Conservation (phyloP, 2,329 filamentous ascomycete species). For the Eurotiales sp. region DNA sequence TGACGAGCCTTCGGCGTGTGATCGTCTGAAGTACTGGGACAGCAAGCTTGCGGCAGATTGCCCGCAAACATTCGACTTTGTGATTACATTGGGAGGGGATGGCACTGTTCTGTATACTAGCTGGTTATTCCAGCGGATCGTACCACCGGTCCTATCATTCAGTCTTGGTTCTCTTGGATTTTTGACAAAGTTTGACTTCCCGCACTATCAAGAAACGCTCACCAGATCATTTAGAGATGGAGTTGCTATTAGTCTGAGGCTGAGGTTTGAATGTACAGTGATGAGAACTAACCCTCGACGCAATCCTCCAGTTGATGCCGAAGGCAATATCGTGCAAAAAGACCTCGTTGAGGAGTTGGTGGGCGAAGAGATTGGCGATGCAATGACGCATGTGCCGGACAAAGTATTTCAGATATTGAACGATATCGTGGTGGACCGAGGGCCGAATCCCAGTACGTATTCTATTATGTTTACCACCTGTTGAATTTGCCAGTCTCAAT, state of each 20-base stretch:
- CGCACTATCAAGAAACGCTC: conserved; percentile 66
- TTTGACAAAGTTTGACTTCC: conserved; percentile 93
- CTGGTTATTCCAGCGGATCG: conserved; percentile 94
- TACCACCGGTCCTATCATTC: conserved; percentile 90
- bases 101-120: conserved; percentile 96
- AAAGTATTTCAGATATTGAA: conserved; percentile 88
- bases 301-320: conserved; percentile 20
- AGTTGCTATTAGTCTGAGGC: conserved; percentile 78
- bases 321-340: conserved; percentile 34
- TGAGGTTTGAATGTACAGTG: conserved; percentile 89
- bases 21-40: conserved; percentile 77
- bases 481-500: background rate
- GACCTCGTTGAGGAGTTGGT: conserved; percentile 88
- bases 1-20: conserved; percentile 46
- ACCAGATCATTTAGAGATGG: conserved; percentile 72
- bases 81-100: conserved; percentile 87
- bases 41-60: conserved; percentile 70
- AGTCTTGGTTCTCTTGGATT: conserved; percentile 89
- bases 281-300: conserved; percentile 61
- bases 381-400: conserved; percentile 79
- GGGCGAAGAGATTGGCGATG: conserved; percentile 78
- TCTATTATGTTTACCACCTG: background rate
- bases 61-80: conserved; percentile 89
- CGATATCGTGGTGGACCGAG: conserved; percentile 92
- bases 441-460: conserved; percentile 82